Evolutionary conservation across 176 grass and related monocot genomes (phyloP).

Genomic region (Oryza officinalis): DNA sequence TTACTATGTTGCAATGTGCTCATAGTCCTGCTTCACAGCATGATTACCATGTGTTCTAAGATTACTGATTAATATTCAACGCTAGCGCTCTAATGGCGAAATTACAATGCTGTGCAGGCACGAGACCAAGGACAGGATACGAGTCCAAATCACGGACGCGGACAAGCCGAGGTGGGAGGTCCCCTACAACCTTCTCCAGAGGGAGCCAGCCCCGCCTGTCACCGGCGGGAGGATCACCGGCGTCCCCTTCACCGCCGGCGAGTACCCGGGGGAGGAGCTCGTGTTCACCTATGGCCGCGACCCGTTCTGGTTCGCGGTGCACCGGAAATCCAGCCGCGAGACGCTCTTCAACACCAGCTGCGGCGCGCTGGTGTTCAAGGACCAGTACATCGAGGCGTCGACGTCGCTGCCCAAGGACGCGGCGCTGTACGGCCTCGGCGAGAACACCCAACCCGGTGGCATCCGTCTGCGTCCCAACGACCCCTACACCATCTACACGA

Average conservation of each 20-base stretch:
- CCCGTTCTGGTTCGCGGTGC: constrained; percentile 78
- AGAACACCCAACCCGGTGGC: constrained; percentile 82
- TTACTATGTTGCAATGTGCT: background rate
- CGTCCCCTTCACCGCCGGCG: constrained; percentile 41
- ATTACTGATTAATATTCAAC: background rate
- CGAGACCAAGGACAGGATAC: constrained; percentile 69
- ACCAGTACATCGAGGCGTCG: constrained; percentile 86
- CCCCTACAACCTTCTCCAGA: constrained; percentile 78
- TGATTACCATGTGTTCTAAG: constrained; percentile 9
- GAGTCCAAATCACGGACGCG: constrained; percentile 87
- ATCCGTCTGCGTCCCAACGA: constrained; percentile 81
- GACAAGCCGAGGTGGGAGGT: constrained; percentile 86
- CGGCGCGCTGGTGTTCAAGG: constrained; percentile 76
- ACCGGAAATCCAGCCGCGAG: constrained; percentile 56
- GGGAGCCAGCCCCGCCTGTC: constrained; percentile 49
- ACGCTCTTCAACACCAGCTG: constrained; percentile 78
- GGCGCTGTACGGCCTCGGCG: constrained; percentile 83
- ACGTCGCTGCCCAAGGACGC: constrained; percentile 61
- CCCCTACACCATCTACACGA: constrained; percentile 85
- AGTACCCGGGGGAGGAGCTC: constrained; percentile 65
- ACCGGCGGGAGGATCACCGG: constrained; percentile 11
- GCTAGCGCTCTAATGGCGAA: constrained; percentile 18
- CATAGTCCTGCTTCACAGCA: background rate
- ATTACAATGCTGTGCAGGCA: constrained; percentile 53
- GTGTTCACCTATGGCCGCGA: constrained; percentile 64